Conservation (phyloP, 192 early-diverging fungal species). For the Irineochytrium annulatum region DNA sequence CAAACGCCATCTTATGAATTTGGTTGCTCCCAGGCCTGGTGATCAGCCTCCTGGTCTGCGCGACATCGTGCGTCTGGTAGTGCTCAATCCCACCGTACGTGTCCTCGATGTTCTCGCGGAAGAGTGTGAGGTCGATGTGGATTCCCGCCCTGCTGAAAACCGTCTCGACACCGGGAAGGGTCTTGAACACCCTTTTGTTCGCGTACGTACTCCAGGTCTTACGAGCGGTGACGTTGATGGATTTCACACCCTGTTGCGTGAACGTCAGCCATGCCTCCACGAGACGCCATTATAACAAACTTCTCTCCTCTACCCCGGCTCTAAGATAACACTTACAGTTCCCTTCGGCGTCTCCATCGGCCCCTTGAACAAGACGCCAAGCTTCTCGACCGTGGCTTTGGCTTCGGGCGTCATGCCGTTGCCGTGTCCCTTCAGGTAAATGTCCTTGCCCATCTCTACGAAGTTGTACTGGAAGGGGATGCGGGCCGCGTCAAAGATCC, state of each 20-base stretch:
- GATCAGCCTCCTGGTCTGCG: slow-evolving; percentile 89
- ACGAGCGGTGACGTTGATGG: slow-evolving; percentile 25
- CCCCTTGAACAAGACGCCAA: slow-evolving; percentile 23
- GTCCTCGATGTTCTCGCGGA: slow-evolving; percentile 73
- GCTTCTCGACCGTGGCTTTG: slow-evolving; percentile 17
- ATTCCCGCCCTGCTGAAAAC: slow-evolving; percentile 71
- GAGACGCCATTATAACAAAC: background rate
- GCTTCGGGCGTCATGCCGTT: slow-evolving; percentile 27
- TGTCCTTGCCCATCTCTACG: slow-evolving; percentile 25
- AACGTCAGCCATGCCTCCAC: no score
- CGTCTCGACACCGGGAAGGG: slow-evolving; percentile 80
- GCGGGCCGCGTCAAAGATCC: slow-evolving; percentile 78
- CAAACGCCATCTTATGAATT: slow-evolving; percentile 76
- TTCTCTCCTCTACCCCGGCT: background rate
- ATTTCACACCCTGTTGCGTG: slow-evolving; percentile 18
- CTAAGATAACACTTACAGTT: slow-evolving; percentile 1
- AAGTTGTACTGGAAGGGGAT: slow-evolving; percentile 32
- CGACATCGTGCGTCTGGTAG: slow-evolving; percentile 74
- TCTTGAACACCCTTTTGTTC: slow-evolving; percentile 22
- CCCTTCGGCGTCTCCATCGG: slow-evolving; percentile 30
- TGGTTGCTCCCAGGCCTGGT: slow-evolving; percentile 76
- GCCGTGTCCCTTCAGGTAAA: slow-evolving; percentile 12
- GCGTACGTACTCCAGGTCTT: slow-evolving; percentile 23
- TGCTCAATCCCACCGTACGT: slow-evolving; percentile 56
- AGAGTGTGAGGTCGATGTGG: slow-evolving; percentile 16